phyloP scores from a whole-genome alignment of 306 rosid species.

The Geum urbanum region DNA sequence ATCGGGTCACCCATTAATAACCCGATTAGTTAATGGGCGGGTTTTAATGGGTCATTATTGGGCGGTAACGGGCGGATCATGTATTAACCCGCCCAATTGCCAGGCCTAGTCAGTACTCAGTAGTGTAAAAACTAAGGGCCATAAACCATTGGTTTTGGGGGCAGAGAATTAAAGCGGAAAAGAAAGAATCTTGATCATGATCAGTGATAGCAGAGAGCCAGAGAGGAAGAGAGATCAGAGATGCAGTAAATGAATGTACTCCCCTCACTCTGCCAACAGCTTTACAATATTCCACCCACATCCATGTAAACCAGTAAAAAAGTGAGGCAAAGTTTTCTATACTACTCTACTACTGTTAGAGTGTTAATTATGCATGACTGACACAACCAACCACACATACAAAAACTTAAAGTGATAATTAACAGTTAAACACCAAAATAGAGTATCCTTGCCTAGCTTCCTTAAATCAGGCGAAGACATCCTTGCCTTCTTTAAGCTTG shows the following conservation, averaged over 20 bases:
- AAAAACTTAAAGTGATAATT: background rate
- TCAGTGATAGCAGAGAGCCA: background rate
- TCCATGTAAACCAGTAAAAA: constrained; percentile 8
- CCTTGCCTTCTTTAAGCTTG: too few relatives aligned
- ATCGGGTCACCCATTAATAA: too few relatives aligned
- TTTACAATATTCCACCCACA: constrained; percentile 14
- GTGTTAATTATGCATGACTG: too few relatives aligned
- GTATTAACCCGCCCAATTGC: too few relatives aligned
- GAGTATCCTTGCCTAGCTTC: background rate
- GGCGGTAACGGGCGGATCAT: too few relatives aligned
- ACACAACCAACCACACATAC: background rate
- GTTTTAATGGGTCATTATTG: too few relatives aligned
- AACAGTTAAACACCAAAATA: background rate
- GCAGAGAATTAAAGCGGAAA: constrained; percentile 2
- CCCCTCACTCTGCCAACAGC: background rate
- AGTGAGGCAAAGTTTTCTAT: background rate
- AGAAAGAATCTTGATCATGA: background rate
- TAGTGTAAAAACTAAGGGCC: too few relatives aligned
- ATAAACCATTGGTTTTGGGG: background rate
- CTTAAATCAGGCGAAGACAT: background rate
- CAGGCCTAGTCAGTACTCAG: too few relatives aligned
- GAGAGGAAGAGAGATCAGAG: background rate
- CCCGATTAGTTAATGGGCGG: too few relatives aligned
- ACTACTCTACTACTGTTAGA: too few relatives aligned
- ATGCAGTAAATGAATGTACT: background rate